Conservation (phyloP, 2,329 filamentous ascomycete genomes). For the Neocatenulostroma microsporum region DNA sequence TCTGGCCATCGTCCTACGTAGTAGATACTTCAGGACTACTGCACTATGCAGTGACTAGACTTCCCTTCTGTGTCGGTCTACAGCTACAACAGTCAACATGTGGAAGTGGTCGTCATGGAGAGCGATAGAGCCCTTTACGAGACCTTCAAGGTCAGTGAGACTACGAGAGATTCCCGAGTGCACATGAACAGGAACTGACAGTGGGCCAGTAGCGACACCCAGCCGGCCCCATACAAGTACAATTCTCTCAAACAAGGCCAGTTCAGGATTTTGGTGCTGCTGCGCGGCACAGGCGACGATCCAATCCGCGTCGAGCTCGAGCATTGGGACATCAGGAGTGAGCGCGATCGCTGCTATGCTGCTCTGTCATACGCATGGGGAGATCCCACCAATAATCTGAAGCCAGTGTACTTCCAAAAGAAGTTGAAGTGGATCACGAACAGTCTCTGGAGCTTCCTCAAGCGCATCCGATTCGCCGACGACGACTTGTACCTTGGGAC, state of each 20-base stretch:
- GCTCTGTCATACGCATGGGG: background rate
- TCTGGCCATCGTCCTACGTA: no score
- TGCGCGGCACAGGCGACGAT: background rate
- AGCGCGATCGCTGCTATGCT: background rate
- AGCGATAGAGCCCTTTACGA: no score
- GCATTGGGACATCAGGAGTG: background rate
- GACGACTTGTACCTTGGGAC: slow-evolving; percentile 1
- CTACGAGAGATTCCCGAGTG: no score
- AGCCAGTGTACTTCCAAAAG: background rate
- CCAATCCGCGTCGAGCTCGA: background rate
- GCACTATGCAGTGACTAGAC: no score
- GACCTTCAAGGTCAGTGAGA: no score
- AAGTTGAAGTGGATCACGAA: background rate
- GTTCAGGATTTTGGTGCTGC: background rate
- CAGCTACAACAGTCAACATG: no score
- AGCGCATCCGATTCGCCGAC: background rate
- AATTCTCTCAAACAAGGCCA: background rate
- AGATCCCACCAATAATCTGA: background rate
- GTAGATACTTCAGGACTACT: no score
- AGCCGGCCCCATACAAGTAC: background rate
- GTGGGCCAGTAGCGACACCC: background rate
- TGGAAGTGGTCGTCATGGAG: no score
- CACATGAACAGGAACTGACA: no score
- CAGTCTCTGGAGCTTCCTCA: background rate
- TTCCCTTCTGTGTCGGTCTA: no score